Evolutionary conservation across 2,329 filamentous ascomycete genomes (phyloP), one percentile per base, ranked within the genome.

Genomic region (Pyricularia sp.): DNA sequence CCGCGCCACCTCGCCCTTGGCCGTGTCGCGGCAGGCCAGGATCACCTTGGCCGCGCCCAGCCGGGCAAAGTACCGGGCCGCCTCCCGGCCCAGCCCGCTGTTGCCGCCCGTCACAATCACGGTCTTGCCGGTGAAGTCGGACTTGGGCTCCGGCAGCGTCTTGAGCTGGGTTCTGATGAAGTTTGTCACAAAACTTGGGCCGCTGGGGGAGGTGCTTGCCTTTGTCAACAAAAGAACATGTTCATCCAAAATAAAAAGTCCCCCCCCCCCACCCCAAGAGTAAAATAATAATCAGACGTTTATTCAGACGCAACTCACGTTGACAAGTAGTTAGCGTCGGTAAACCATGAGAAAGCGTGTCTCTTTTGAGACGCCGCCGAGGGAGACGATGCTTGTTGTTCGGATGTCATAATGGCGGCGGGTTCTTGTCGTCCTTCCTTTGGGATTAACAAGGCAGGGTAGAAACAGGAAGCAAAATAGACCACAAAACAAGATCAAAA

Each of bases 101-200:
- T 80, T 81, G 68, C 76, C 76, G 31, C 80, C 80, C 7, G 79
- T 81, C 31, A 81, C 73, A 59, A 81, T 74, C 36, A 79, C 64
- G 12, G 75, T 77, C 70, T 76, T 71, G 66, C 72, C 73, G 65
- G 71, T 69, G 64, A 73, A 76, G 66, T 70, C 70, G 30, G 69
- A 61, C 6, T 68, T 64, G 4, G 75, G 74, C 33, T 72, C 68
- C 6, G 75, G 72, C 2, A 76, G 63, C 4, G 71, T 61, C 64
- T 71, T 71, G 63, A 69, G 71, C 70, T 71, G 71, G 17, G 68
- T 67, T 70, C 69, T 71, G 30, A 73, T 26, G 67, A 72, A 70
- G 66, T 72, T 70, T 7, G 28, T 14, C 30, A 68, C 58, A 31
- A 68, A 72, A 59, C 28, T 28, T 28, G 65, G 66, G 30, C 67